phyloP scores from a whole-genome alignment of 2,329 filamentous ascomycete species.

The Botrytis fragariae region DNA sequence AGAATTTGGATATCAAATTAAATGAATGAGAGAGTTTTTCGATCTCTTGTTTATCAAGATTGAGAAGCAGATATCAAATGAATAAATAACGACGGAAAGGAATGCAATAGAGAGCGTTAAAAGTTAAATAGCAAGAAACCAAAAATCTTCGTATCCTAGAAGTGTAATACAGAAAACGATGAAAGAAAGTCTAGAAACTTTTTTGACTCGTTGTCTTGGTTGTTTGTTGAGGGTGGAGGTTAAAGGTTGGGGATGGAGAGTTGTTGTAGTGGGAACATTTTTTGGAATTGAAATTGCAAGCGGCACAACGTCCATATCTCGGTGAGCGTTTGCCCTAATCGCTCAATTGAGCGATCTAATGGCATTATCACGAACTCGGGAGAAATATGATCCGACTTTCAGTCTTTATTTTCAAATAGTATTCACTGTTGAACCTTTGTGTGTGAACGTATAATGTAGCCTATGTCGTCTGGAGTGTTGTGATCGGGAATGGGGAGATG shows the following conservation, averaged over 20 bases:
- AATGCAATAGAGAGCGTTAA: background rate
- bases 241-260: background rate
- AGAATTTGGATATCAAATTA: background rate
- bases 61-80: background rate
- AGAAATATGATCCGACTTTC: background rate
- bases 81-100: too few species aligned
- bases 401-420: background rate
- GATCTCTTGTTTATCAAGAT: background rate
- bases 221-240: background rate
- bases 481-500: background rate
- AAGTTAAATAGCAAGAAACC: background rate
- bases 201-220: background rate
- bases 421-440: background rate
- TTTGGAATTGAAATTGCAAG: background rate
- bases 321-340: background rate
- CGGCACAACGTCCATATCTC: background rate
- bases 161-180: background rate
- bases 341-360: background rate
- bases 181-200: background rate
- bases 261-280: background rate
- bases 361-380: background rate
- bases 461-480: background rate
- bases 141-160: background rate
- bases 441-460: background rate
- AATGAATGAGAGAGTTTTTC: background rate